A percentile compares a stretch with the other conserved stretches of the same genome.
Conservation (phyloP, 108 stramenopile genomes). For the Cyclotella sp. region DNA sequence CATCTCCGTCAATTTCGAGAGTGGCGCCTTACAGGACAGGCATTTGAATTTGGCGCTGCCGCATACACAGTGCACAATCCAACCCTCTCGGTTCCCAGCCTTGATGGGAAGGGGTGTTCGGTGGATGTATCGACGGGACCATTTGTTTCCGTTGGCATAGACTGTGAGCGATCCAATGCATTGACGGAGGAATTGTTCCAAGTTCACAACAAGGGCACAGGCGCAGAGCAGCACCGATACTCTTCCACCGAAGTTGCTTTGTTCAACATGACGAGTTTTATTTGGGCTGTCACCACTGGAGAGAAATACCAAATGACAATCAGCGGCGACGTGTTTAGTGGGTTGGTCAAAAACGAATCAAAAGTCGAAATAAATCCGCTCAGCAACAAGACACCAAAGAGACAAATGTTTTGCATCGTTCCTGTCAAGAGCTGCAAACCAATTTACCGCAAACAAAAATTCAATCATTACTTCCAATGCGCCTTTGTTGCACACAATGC, state of each 20-base stretch:
- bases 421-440: slow-evolving; percentile 1
- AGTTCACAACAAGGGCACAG: slow-evolving; percentile 64
- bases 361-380: too few species aligned
- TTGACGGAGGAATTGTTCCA: slow-evolving; percentile 62
- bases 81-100: slow-evolving; percentile 53
- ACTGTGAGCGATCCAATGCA: slow-evolving; percentile 54
- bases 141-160: slow-evolving; percentile 61
- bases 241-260: slow-evolving; percentile 70
- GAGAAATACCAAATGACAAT: slow-evolving; percentile 42
- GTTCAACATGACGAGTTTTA: slow-evolving; percentile 55
- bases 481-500: slow-evolving; percentile 21
- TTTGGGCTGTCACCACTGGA: slow-evolving; percentile 43
- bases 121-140: slow-evolving; percentile 69
- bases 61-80: slow-evolving; percentile 65
- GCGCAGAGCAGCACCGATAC: slow-evolving; percentile 77
- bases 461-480: slow-evolving; percentile 25
- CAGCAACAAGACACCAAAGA: too few species aligned
- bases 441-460: slow-evolving; percentile 14
- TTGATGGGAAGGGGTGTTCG: slow-evolving; percentile 28
- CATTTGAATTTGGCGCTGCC: slow-evolving; percentile 77
- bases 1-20: slow-evolving; percentile 68
- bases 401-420: background rate
- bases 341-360: slow-evolving; percentile 25
- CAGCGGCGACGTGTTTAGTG: slow-evolving; percentile 51
- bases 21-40: slow-evolving; percentile 74